Percentiles rank a stretch among this genome's conserved stretches.
Conservation (phyloP, 139 green algal genomes). For the Chlorokybus atmophyticus region DNA sequence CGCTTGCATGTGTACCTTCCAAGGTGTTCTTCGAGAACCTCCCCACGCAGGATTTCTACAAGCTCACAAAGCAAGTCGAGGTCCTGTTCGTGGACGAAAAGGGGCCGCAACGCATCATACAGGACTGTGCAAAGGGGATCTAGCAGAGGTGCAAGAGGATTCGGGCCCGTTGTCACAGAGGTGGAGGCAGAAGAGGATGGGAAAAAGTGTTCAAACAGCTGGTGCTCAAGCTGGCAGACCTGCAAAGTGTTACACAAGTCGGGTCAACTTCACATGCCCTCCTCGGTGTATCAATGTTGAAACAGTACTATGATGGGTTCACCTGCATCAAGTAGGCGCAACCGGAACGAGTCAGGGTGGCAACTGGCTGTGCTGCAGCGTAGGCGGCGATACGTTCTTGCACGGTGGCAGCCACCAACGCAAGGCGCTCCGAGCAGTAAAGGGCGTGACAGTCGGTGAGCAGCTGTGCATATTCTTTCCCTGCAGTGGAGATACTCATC, state of each 20-base stretch:
- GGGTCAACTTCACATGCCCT: no score
- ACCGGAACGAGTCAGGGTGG: slow-evolving; percentile 49
- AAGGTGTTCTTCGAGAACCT: slow-evolving; percentile 67
- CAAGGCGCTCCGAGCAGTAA: slow-evolving; percentile 56
- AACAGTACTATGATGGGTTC: no score
- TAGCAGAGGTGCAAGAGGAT: slow-evolving; percentile 39
- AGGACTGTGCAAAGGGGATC: slow-evolving; percentile 57
- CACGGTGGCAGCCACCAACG: slow-evolving; percentile 60
- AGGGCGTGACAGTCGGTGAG: slow-evolving; percentile 67
- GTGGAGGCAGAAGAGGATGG: slow-evolving; percentile 18
- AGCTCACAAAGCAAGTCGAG: slow-evolving; percentile 76
- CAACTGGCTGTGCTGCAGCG: slow-evolving; percentile 27
- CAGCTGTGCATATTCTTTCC: slow-evolving; percentile 73
- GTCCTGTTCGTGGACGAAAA: slow-evolving; percentile 59
- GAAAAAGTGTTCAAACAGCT: slow-evolving; percentile 85
- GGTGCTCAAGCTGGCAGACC: slow-evolving; percentile 63
- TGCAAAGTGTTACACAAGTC: no score
- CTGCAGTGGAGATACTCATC: no score
- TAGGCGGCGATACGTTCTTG: slow-evolving; percentile 26
- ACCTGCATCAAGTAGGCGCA: slow-evolving; percentile 72
- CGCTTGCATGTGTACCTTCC: no score
- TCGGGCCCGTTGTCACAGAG: no score
- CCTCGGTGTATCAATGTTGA: no score
- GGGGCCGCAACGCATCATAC: slow-evolving; percentile 70
- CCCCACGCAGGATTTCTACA: slow-evolving; percentile 34